Conservation (phyloP, 805 yeast genomes). For the Sugiyamaella americana region DNA sequence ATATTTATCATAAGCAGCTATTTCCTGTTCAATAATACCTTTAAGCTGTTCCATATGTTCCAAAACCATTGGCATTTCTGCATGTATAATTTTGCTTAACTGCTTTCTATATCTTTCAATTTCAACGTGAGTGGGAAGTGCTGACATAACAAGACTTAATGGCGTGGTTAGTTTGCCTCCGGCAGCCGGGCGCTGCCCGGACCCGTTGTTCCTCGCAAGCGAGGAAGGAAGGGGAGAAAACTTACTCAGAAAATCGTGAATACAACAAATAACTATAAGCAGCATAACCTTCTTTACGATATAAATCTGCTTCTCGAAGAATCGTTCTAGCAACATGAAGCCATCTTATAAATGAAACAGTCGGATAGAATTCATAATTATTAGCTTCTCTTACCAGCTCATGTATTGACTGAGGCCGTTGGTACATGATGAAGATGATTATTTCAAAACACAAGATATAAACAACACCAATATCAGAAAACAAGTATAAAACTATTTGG, state of each 20-base stretch:
- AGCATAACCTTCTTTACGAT: conserved; percentile 39
- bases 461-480: too few species aligned
- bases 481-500: too few species aligned
- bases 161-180: background rate
- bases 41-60: conserved; percentile 26
- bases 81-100: background rate
- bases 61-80: conserved; percentile 24
- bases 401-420: background rate
- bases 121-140: background rate
- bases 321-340: conserved; percentile 47
- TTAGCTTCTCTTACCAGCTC: conserved; percentile 44
- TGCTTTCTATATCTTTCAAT: background rate
- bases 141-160: too few species aligned
- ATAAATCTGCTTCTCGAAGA: conserved; percentile 39
- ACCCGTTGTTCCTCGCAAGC: too few species aligned
- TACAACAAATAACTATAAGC: conserved; percentile 49
- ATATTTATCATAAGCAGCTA: conserved; percentile 5
- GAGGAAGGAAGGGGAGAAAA: background rate
- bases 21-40: conserved; percentile 17
- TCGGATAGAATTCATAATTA: conserved; percentile 47
- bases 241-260: conserved; percentile 48
- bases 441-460: background rate
- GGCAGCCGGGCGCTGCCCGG: background rate
- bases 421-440: too few species aligned
- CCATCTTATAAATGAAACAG: conserved; percentile 49